Percentiles rank a stretch among this genome's conserved stretches.
phyloP scores from a whole-genome alignment of 257 asterid species.

The Solanum piurae region DNA sequence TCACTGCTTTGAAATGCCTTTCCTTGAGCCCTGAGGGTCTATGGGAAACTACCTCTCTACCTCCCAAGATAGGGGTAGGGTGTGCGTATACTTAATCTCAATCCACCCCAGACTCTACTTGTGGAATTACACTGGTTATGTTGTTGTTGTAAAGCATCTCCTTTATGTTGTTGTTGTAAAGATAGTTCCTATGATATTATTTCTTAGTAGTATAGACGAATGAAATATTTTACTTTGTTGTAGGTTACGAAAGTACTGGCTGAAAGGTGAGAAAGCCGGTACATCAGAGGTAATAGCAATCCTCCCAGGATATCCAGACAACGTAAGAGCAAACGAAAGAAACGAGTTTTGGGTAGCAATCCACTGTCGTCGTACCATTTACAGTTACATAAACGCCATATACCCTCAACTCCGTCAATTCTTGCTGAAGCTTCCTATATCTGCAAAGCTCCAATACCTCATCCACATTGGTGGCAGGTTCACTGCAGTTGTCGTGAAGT shows the following conservation, averaged over 20 bases:
- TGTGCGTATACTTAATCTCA: not conserved
- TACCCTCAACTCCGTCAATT: conserved; percentile 41
- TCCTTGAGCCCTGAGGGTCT: no score
- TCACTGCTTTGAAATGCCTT: no score
- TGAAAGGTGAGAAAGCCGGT: conserved; percentile 74
- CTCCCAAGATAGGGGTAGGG: not conserved
- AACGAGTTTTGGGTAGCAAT: conserved; percentile 93
- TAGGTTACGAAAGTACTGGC: conserved; percentile 75
- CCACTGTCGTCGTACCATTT: conserved; percentile 58
- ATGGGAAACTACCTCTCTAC: no score
- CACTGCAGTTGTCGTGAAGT: conserved; percentile 57
- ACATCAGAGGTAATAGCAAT: conserved; percentile 54
- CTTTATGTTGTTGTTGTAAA: not conserved
- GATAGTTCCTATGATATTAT: not conserved
- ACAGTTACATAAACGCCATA: conserved; percentile 35
- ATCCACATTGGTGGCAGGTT: conserved; percentile 66
- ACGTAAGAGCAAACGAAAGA: conserved; percentile 57
- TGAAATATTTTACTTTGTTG: not conserved
- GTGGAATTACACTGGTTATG: not conserved
- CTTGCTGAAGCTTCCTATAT: conserved; percentile 64
- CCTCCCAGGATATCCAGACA: conserved; percentile 82
- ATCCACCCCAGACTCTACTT: not conserved
- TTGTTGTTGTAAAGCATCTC: not conserved
- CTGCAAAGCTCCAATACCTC: conserved; percentile 53
- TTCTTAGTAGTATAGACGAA: not conserved